Evolutionary conservation across 345 rosid genomes (phyloP).

Genomic region (Clausena lansium): DNA sequence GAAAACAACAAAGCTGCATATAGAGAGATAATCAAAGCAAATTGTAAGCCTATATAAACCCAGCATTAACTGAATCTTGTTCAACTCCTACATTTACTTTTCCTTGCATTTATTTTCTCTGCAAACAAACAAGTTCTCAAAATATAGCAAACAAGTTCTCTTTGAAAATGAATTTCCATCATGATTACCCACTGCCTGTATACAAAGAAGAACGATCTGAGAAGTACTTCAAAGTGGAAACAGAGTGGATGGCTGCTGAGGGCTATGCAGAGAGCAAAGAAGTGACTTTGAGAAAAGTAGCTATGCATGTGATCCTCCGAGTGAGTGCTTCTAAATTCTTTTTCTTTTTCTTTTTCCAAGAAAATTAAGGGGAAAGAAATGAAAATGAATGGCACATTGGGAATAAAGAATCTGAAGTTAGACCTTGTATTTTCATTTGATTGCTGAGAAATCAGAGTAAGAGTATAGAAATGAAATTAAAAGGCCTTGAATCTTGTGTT

Average conservation of each 20-base stretch:
- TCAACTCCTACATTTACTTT: background rate
- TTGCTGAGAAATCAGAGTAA: background rate
- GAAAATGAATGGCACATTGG: background rate
- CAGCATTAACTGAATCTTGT: background rate
- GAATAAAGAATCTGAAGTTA: background rate
- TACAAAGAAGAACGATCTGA: background rate
- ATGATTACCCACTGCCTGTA: background rate
- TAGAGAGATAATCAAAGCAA: background rate
- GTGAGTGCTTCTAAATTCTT: background rate
- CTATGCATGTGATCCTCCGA: background rate
- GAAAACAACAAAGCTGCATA: background rate
- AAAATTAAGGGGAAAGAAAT: background rate
- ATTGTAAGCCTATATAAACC: background rate
- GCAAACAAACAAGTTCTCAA: background rate
- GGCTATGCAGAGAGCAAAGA: background rate
- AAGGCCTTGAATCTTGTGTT: background rate
- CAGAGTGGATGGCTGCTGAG: background rate
- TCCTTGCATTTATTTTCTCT: background rate
- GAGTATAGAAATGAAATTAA: background rate
- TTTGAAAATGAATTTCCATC: background rate
- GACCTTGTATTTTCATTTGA: background rate
- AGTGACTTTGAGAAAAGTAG: background rate
- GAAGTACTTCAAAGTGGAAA: constrained; percentile 1
- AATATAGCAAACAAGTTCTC: background rate
- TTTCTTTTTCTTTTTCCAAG: background rate